These are phyloP conservation scores for Cordyceps pruinosa DNA, from an alignment of 2,329 filamentous ascomycete species.

Conservation along the genomic window DNA sequence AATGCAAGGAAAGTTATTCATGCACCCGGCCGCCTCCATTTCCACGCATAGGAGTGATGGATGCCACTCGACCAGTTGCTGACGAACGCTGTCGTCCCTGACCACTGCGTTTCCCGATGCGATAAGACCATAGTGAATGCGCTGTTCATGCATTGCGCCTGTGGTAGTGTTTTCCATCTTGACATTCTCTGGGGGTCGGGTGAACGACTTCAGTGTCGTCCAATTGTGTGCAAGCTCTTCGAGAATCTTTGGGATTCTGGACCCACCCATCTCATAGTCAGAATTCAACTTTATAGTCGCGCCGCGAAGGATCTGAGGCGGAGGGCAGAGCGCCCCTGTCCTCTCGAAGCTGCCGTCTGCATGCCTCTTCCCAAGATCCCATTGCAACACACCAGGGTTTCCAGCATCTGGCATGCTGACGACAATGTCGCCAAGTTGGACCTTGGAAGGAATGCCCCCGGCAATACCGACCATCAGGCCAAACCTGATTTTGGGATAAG, in stretches of 20 bases:
- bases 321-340: neutral
- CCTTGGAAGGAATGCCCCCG: neutral
- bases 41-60: neutral
- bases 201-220: too few species aligned
- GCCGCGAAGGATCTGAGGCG: neutral
- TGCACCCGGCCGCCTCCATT: neutral
- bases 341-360: neutral
- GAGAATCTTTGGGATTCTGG: neutral
- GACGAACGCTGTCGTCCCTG: neutral
- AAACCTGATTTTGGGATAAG: neutral
- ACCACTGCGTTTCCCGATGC: neutral
- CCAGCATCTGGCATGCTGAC: neutral
- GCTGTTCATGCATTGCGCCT: too few species aligned
- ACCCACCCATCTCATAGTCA: neutral
- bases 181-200: too few species aligned
- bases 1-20: constrained; percentile 5
- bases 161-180: neutral
- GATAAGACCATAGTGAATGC: neutral
- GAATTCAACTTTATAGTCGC: neutral
- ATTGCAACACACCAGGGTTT: neutral
- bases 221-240: too few species aligned
- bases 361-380: neutral
- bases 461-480: neutral
- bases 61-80: neutral
- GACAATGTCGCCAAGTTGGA: neutral